Conservation (phyloP, 179 eudicot species). For the Camellia oleifera region DNA sequence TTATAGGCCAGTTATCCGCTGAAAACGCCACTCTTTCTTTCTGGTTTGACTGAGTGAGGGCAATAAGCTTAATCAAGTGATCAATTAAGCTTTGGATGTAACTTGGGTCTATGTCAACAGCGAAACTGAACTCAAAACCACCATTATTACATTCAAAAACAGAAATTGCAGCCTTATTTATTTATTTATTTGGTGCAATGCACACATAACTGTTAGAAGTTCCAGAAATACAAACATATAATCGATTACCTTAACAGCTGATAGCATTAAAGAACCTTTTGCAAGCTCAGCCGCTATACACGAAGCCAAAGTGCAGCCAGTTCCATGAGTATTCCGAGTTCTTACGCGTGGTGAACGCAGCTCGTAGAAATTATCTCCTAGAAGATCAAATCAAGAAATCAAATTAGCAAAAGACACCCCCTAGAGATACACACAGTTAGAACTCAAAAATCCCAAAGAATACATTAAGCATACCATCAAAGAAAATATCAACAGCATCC, state of each 20-base stretch:
- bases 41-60: background rate
- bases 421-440: background rate
- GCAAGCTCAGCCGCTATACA: conserved; percentile 97
- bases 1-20: background rate
- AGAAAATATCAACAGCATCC: conserved; percentile 88
- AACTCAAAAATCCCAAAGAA: background rate
- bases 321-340: conserved; percentile 90
- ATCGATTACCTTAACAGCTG: conserved; percentile 73
- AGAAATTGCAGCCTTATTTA: too few species aligned
- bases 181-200: too few species aligned
- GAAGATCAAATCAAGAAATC: conserved; percentile 12
- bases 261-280: conserved; percentile 70
- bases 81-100: background rate
- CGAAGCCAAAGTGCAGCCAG: conserved; percentile 93
- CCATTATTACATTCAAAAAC: background rate
- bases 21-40: background rate
- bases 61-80: background rate
- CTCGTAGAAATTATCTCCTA: conserved; percentile 71
- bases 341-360: conserved; percentile 58
- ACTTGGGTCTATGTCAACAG: background rate
- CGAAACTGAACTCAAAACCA: background rate
- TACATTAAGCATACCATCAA: conserved; percentile 58
- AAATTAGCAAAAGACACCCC: conserved; percentile 6
- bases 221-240: background rate
- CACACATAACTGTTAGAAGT: background rate